Evolutionary conservation across 2,329 filamentous ascomycete species (phyloP).

Genomic region (Cytospora piceicola): DNA sequence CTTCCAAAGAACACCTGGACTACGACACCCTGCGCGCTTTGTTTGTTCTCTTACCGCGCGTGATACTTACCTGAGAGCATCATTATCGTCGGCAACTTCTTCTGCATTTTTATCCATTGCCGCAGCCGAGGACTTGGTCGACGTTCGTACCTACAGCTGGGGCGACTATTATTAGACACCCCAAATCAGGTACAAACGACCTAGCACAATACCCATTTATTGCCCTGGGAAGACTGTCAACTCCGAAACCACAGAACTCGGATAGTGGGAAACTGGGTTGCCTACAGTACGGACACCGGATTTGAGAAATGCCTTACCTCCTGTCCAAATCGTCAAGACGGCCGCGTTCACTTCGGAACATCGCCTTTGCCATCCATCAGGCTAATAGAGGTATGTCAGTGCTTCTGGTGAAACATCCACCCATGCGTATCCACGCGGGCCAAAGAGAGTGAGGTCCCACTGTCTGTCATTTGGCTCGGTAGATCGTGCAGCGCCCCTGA

Average conservation of each 20-base stretch:
- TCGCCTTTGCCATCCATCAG: conserved; percentile 36
- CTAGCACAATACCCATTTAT: background rate
- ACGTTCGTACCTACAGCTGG: background rate
- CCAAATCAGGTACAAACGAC: background rate
- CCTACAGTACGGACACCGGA: background rate
- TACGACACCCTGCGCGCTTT: background rate
- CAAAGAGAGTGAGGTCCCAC: conserved; percentile 27
- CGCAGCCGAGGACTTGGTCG: conserved; percentile 3
- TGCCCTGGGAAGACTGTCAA: background rate
- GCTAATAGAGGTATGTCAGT: conserved; percentile 38
- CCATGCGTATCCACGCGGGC: conserved; percentile 26
- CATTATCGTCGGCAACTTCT: background rate
- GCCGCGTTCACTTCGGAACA: conserved; percentile 33
- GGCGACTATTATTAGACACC: background rate
- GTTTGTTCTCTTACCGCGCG: background rate
- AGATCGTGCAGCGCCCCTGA: conserved; percentile 24
- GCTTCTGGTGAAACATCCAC: conserved; percentile 28
- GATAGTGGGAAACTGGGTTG: background rate
- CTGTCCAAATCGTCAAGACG: conserved; percentile 28
- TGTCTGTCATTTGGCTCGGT: conserved; percentile 29
- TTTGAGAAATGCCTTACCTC: conserved; percentile 37
- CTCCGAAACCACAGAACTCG: conserved; percentile 5
- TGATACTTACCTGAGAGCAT: conserved; percentile 10
- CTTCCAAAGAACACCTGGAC: background rate
- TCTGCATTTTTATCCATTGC: background rate